Evolutionary conservation across 139 green algal species (phyloP), one percentile per base, ranked within the genome.

Genomic region (Spirogloea muscicola): DNA sequence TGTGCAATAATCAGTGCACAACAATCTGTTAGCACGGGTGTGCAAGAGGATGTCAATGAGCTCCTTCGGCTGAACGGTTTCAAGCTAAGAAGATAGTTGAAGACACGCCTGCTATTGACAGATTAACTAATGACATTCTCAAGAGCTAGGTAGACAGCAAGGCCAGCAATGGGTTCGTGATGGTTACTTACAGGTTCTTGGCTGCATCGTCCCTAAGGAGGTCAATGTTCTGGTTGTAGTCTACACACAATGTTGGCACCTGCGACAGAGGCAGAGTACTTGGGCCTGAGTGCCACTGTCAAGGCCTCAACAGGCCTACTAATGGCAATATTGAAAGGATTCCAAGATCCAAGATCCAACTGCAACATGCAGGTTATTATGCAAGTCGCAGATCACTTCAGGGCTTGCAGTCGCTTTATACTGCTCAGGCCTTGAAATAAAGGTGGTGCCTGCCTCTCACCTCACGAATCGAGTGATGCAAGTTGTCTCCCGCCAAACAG

Each of bases 151-250:
- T n/a, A n/a, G n/a, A n/a, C n/a, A n/a, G n/a, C n/a, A n/a, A n/a
- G n/a, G n/a, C n/a, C n/a, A n/a, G n/a, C n/a, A n/a, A n/a, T n/a
- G n/a, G n/a, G n/a, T n/a, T n/a, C n/a, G n/a, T 63, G 5, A 37
- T 13, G 0, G n/a, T n/a, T 0, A 52, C 64, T 64, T 90, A 90
- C 37, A 70, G 48, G 6, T 69, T 6, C 48, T 90, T 86, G 5
- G 74, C 67, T 16, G 84, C 84, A 13, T 80, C 39, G 36, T 95
- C 89, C 2, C 77, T 49, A 16, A 86, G 82, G 59, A 92, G 37
- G 48, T 92, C 85, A 29, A 91, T 80, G 49, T 90, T 49, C 0
- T 65, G 39, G 40, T 94, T 81, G 64, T 80, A 93, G 76, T 94
- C 87, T 42, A 95, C 62, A 27, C 92, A 71, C 58, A 95, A 76